phyloP scores from a whole-genome alignment of 2,329 filamentous ascomycete species.

The Westerdykella aurantiaca region DNA sequence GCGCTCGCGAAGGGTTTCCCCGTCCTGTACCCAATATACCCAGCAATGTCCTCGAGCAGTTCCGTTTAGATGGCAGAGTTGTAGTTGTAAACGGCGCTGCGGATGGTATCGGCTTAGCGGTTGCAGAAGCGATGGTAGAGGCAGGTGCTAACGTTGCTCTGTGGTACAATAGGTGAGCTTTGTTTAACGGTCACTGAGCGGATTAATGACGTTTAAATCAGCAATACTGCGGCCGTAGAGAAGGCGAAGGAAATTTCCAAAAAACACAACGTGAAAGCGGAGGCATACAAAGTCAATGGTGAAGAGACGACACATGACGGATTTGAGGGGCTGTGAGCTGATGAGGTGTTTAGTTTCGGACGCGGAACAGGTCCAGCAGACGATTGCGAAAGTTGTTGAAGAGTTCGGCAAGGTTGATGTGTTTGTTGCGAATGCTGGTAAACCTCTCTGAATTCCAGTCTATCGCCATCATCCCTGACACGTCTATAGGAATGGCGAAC shows the following conservation, averaged over 20 bases:
- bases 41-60: conserved; percentile 26
- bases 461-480: background rate
- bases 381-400: conserved; percentile 55
- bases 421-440: conserved; percentile 64
- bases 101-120: conserved; percentile 52
- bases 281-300: conserved; percentile 59
- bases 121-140: conserved; percentile 35
- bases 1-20: conserved; percentile 20
- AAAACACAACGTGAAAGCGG: conserved; percentile 54
- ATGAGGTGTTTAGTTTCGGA: conserved; percentile 49
- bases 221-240: conserved; percentile 53
- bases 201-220: conserved; percentile 45
- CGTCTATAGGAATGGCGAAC: conserved; percentile 41
- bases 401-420: conserved; percentile 65
- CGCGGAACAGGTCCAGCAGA: conserved; percentile 49
- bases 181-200: too few relatives aligned
- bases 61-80: conserved; percentile 36
- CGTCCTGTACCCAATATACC: conserved; percentile 23
- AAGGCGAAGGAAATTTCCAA: conserved; percentile 54
- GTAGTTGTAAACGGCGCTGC: conserved; percentile 42
- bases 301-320: background rate
- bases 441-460: conserved; percentile 9
- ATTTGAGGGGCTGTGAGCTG: conserved; percentile 29
- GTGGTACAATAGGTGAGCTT: conserved; percentile 34
- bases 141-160: conserved; percentile 43